These are phyloP conservation scores for Nicotiana attenuata DNA, from an alignment of 257 asterid genomes.

Conservation along the genomic window DNA sequence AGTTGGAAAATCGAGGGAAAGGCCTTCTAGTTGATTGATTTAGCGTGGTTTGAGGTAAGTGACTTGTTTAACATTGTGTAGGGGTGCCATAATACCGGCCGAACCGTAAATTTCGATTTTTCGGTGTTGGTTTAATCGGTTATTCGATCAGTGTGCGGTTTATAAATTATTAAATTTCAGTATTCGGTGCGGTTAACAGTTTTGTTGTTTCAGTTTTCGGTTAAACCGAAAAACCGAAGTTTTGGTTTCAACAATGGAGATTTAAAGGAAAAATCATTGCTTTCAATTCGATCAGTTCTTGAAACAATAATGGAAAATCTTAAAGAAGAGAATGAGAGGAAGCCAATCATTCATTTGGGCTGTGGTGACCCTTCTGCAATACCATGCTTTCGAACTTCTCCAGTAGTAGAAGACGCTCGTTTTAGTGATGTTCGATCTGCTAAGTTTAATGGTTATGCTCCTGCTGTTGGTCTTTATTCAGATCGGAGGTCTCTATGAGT, in stretches of 20 bases:
- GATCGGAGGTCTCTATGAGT: slow-evolving; percentile 40
- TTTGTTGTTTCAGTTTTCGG: too few species aligned
- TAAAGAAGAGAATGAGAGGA: slow-evolving; percentile 32
- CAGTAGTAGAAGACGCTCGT: slow-evolving; percentile 53
- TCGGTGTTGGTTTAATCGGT: too few species aligned
- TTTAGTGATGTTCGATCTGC: slow-evolving; percentile 55
- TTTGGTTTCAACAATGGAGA: slow-evolving; percentile 29
- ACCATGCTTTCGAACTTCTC: slow-evolving; percentile 61
- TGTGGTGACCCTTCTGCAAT: slow-evolving; percentile 85
- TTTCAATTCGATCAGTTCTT: slow-evolving; percentile 49
- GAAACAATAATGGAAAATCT: slow-evolving; percentile 39
- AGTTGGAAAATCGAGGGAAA: too few species aligned
- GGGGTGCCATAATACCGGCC: too few species aligned
- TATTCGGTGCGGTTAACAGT: too few species aligned
- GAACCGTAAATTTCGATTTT: too few species aligned
- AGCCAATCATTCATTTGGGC: slow-evolving; percentile 49
- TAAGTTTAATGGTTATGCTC: slow-evolving; percentile 62
- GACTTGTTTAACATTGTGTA: too few species aligned
- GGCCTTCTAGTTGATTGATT: too few species aligned
- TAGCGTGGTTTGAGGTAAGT: too few species aligned
- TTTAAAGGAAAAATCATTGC: slow-evolving; percentile 50
- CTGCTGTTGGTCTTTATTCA: slow-evolving; percentile 53
- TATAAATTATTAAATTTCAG: too few species aligned
- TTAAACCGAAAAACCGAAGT: too few species aligned
- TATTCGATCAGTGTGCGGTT: too few species aligned